Evolutionary conservation across 116 monocot genomes (phyloP).

Genomic region (Trichopus zeylanicus): DNA sequence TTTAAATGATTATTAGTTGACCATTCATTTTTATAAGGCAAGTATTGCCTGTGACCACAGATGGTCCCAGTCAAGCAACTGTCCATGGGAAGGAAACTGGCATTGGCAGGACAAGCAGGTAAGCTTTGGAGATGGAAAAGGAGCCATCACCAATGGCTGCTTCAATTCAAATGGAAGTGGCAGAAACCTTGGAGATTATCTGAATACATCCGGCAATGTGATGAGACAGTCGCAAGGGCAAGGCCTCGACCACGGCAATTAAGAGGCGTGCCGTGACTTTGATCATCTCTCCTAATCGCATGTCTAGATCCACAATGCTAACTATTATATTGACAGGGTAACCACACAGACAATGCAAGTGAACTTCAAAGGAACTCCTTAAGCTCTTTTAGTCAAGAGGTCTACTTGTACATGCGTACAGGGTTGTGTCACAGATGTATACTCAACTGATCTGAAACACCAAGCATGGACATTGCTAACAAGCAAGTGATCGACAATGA

Average conservation of each 20-base stretch:
- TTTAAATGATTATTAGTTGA: background rate
- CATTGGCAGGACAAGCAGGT: conserved; percentile 52
- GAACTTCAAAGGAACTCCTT: background rate
- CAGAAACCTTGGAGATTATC: conserved; percentile 97
- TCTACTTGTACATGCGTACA: background rate
- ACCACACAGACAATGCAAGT: background rate
- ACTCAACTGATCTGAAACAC: background rate
- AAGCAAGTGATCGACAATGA: too few species aligned
- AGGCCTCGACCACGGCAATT: conserved; percentile 40
- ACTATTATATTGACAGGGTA: background rate
- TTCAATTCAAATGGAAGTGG: conserved; percentile 99
- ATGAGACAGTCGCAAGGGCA: conserved; percentile 62
- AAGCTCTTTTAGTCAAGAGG: background rate
- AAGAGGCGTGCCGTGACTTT: conserved; percentile 18
- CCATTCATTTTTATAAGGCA: background rate
- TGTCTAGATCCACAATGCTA: background rate
- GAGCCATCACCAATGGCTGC: conserved; percentile 90
- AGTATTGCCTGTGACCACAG: conserved; percentile 11
- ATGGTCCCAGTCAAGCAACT: conserved; percentile 59
- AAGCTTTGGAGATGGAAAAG: conserved; percentile 97
- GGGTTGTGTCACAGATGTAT: background rate
- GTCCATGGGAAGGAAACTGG: conserved; percentile 58
- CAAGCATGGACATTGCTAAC: too few species aligned
- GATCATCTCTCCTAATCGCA: background rate
- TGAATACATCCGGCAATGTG: conserved; percentile 73